Base-by-base conservation (phyloP, 202 grass and related monocot genomes). In the Miscanthus sacchariflorus region DNA sequence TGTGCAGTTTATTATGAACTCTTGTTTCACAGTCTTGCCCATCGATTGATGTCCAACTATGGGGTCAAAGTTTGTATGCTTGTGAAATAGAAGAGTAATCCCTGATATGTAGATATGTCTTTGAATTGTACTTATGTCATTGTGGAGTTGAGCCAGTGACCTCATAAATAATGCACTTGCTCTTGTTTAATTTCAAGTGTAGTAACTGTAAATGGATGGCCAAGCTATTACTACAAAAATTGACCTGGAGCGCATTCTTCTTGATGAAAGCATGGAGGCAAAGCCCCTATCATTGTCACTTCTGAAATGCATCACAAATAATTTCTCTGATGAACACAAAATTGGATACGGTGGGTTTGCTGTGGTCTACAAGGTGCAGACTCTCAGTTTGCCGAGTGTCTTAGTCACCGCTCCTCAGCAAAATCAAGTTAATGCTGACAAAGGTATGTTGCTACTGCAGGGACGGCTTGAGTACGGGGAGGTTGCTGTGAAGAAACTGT, bases 341-440 rank as follows among this genome's bases (percentile, higher is more conserved):
- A 83, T 83, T 12, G 81, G 81, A 33, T 0, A 0, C 4, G 70
- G 81, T 64, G 70, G 13, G 8, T 74, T 64, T 19, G 35, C 81
- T 10, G 35, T 61, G 8, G 81, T 83, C 21, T 83, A 83, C 3
- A 83, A 83, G 81, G 81, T 83, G 27, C 27, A 3, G 17, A 77
- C 15, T 28, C 15, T 56, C 27, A 56, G 27, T 12, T 35, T 56
- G 2, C 8, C 9, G 0, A 56, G 9, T 77, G 14, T 52, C 42
- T 52, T 11, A 18, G 9, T 77, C 17, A 35, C 28, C 35, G 28
- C 5, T 77, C 15, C 14, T 77, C 9, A 36, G 27, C 15, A 76
- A 54, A 77, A 56, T 58, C 15, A 36, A 54, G 45, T 50, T 19
- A 50, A 28, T 54, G 36, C 23, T 27, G 72, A 14, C 5, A 3